Evolutionary conservation across 2,329 filamentous ascomycete genomes (phyloP).

Genomic region (Emmonsiellopsis sp.): DNA sequence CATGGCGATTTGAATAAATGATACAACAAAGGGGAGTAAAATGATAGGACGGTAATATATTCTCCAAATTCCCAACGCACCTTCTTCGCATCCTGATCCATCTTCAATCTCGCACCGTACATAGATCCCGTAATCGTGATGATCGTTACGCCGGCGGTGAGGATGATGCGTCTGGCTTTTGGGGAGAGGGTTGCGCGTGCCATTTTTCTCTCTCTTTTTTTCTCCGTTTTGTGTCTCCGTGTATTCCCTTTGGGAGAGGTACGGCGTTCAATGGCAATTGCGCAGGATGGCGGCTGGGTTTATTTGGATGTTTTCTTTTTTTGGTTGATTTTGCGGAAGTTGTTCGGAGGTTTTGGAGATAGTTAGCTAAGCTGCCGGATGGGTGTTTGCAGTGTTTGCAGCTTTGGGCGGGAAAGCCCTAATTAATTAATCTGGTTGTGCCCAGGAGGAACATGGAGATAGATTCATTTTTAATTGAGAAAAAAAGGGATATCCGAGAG

Average conservation of each 20-base stretch:
- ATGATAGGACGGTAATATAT: background rate
- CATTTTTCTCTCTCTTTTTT: background rate
- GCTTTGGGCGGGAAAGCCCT: background rate
- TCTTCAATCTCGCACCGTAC: slow-evolving; percentile 48
- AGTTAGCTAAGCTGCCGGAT: no score
- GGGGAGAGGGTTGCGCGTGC: slow-evolving; percentile 15
- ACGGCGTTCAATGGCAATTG: background rate
- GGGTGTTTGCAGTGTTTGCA: background rate
- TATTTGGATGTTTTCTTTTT: no score
- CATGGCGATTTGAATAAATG: background rate
- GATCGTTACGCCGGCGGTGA: slow-evolving; percentile 46
- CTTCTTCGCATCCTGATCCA: slow-evolving; percentile 15
- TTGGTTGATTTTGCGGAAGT: no score
- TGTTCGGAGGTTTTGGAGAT: background rate
- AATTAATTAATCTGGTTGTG: background rate
- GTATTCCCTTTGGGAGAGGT: background rate
- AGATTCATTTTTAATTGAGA: no score
- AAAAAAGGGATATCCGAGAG: no score
- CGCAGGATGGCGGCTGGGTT: no score
- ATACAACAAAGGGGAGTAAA: background rate
- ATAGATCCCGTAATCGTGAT: slow-evolving; percentile 49
- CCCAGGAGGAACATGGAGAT: background rate
- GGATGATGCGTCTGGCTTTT: slow-evolving; percentile 40
- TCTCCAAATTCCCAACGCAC: slow-evolving; percentile 2
- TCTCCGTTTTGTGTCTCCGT: no score